Conservation (phyloP, 2,329 filamentous ascomycete species). For the Bipolaris cookei region DNA sequence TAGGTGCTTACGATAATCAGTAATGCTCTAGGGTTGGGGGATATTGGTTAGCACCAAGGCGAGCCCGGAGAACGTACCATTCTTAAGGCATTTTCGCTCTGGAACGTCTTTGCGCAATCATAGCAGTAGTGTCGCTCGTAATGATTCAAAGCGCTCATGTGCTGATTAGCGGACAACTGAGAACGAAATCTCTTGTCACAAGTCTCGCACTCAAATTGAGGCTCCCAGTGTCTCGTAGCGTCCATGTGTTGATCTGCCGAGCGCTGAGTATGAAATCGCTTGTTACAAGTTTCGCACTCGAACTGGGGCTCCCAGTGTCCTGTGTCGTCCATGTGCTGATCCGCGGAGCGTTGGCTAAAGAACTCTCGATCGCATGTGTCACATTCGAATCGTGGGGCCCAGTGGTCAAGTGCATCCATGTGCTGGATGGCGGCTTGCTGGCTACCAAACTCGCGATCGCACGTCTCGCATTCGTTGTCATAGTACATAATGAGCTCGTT, state of each 20-base stretch:
- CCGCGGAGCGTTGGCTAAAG: constrained; percentile 3
- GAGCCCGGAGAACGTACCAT: not conserved
- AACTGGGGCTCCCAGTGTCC: constrained; percentile 5
- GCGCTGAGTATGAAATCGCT: not conserved
- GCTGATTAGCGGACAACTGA: not conserved
- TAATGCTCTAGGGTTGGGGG: not conserved
- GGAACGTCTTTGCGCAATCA: not conserved
- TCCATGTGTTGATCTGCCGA: constrained; percentile 20
- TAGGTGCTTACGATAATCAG: constrained; percentile 51
- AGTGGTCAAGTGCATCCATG: constrained; percentile 15
- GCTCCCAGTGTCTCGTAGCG: not conserved
- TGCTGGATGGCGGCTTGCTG: constrained; percentile 11
- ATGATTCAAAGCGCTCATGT: constrained; percentile 18
- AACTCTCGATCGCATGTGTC: constrained; percentile 20
- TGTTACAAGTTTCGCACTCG: constrained; percentile 5
- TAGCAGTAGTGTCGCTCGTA: constrained; percentile 2
- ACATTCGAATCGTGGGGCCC: constrained; percentile 17
- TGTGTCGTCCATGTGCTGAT: constrained; percentile 4
- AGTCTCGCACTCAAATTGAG: constrained; percentile 4
- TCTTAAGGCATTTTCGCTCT: constrained; percentile 13
- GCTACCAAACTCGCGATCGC: constrained; percentile 16
- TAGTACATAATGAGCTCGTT: constrained; percentile 2
- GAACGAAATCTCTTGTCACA: constrained; percentile 3
- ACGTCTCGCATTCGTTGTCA: constrained; percentile 19
- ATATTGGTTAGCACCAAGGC: not conserved